Conservation (phyloP, 2,329 filamentous ascomycete genomes). For the Orbilia javanica region DNA sequence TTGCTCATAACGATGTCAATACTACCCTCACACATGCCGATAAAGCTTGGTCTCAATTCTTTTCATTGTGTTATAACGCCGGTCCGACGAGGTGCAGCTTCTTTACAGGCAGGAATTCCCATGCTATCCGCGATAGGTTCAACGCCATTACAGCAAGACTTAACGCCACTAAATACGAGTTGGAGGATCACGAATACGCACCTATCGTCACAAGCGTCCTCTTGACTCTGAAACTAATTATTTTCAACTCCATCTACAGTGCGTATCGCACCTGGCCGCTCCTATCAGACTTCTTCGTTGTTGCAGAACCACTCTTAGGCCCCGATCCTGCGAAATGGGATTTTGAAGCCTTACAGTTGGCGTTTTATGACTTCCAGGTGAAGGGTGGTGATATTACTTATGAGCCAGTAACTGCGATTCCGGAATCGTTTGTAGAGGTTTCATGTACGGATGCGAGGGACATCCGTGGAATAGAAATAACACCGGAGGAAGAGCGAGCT, state of each 20-base stretch:
- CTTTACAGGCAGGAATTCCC: conserved; percentile 21
- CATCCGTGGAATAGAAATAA: conserved; percentile 19
- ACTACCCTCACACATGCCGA: conserved; percentile 29
- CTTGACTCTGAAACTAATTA: not conserved
- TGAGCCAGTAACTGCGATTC: conserved; percentile 3
- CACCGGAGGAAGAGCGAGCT: conserved; percentile 12
- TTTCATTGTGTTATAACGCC: conserved; percentile 29
- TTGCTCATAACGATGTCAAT: conserved; percentile 10
- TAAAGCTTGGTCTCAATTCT: conserved; percentile 48
- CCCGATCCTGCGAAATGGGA: conserved; percentile 29
- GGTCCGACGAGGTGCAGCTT: conserved; percentile 36
- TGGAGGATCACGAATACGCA: conserved; percentile 5
- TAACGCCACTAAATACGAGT: conserved; percentile 40
- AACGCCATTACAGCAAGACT: conserved; percentile 41
- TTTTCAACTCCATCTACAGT: conserved; percentile 17
- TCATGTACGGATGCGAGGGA: conserved; percentile 40
- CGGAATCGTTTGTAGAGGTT: conserved; percentile 36
- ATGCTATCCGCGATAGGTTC: conserved; percentile 29
- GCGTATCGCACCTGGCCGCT: conserved; percentile 13
- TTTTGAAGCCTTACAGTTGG: not conserved
- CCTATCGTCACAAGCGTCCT: not conserved
- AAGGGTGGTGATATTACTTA: not conserved
- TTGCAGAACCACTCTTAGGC: not conserved
- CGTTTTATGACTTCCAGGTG: not conserved
- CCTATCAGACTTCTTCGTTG: conserved; percentile 30